phyloP scores from a whole-genome alignment of 1,284 basidiomycete genomes.

The Microbotryum intermedium region DNA sequence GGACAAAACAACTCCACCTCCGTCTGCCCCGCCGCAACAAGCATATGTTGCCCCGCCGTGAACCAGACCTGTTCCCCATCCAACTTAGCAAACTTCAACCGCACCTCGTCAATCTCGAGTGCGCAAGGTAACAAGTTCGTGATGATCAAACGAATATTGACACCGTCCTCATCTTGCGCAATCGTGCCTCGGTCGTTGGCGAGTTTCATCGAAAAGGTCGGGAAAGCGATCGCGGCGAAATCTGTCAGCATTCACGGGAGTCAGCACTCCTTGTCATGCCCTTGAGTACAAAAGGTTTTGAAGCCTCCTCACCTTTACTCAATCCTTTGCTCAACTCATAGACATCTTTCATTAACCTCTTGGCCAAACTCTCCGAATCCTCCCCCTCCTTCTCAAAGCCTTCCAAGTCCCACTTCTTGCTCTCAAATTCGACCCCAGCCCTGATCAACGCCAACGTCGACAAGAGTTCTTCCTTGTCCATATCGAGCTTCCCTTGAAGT shows the following conservation, averaged over 20 bases:
- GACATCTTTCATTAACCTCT: conserved; percentile 50
- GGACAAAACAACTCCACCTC: conserved; percentile 55
- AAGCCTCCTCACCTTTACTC: conserved; percentile 48
- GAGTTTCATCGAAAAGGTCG: conserved; percentile 52
- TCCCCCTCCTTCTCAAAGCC: conserved; percentile 40
- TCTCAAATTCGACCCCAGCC: conserved; percentile 25
- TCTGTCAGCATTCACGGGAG: conserved; percentile 44
- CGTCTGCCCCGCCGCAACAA: conserved; percentile 49
- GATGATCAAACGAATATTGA: conserved; percentile 51
- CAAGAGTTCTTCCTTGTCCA: conserved; percentile 31
- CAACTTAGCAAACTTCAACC: conserved; percentile 38
- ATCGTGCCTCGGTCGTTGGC: conserved; percentile 44
- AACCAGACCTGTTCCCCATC: conserved; percentile 45
- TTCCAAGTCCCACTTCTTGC: conserved; percentile 25
- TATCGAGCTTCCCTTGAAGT: conserved; percentile 36
- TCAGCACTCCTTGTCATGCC: background rate
- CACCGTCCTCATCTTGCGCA: conserved; percentile 56
- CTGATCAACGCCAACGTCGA: conserved; percentile 33
- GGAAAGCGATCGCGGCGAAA: conserved; percentile 56
- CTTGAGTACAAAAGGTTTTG: too few relatives aligned
- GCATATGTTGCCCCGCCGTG: conserved; percentile 40
- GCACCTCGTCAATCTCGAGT: conserved; percentile 33
- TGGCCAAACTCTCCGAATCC: conserved; percentile 43
- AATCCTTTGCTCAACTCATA: conserved; percentile 47
- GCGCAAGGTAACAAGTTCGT: conserved; percentile 61